A percentile compares a stretch with the other conserved stretches of the same genome.
phyloP scores from a whole-genome alignment of 441 rosid species.

The Kokia cookei region DNA sequence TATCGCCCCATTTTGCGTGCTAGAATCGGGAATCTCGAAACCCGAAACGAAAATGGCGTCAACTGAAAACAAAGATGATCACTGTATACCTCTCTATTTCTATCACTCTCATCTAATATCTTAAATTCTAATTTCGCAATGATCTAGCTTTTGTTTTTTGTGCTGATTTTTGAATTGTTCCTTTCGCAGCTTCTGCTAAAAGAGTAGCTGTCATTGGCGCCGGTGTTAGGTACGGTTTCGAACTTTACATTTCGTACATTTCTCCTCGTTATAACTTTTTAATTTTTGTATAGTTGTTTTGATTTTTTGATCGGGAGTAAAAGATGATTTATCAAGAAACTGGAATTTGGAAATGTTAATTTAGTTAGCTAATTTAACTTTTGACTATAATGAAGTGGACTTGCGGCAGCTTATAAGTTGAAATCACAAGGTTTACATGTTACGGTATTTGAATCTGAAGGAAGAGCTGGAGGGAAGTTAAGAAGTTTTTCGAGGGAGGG shows the following conservation, averaged over 20 bases:
- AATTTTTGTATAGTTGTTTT: background rate
- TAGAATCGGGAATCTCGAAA: background rate
- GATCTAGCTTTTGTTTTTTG: background rate
- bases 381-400: constrained; percentile 46
- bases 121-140: background rate
- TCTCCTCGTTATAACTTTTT: background rate
- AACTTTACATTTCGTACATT: background rate
- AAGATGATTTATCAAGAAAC: background rate
- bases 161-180: background rate
- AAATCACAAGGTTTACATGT: constrained; percentile 73
- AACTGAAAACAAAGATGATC: constrained; percentile 17
- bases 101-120: background rate
- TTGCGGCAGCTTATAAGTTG: constrained; percentile 87
- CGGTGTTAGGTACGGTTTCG: constrained; percentile 62
- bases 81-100: constrained; percentile 9
- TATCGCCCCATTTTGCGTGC: background rate
- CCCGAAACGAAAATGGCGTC: constrained; percentile 23
- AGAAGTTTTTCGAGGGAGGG: constrained; percentile 56
- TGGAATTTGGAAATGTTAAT: background rate
- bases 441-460: constrained; percentile 82
- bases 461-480: constrained; percentile 77
- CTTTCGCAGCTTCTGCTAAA: constrained; percentile 39
- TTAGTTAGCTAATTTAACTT: background rate
- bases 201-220: constrained; percentile 89
- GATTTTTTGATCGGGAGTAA: background rate